These are phyloP conservation scores for Xylaria curta DNA, from an alignment of 495 filamentous ascomycete species.

Conservation along the genomic window DNA sequence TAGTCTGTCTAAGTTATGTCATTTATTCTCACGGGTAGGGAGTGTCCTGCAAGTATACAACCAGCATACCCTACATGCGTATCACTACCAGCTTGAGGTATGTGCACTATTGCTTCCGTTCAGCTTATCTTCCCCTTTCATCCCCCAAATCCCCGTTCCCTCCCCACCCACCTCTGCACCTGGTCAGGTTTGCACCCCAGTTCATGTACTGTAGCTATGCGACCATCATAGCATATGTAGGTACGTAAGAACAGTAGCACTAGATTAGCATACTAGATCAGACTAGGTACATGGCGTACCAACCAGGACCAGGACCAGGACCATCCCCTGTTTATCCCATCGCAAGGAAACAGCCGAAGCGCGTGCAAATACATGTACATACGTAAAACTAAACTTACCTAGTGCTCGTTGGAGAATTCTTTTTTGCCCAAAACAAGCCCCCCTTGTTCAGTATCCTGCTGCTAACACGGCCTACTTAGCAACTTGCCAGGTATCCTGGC, in stretches of 20 bases:
- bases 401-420: not conserved
- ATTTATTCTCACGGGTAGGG: not conserved
- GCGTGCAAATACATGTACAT: not conserved
- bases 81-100: not conserved
- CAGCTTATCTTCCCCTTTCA: slow-evolving; percentile 16
- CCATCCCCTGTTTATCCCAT: slow-evolving; percentile 9
- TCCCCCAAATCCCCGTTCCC: not conserved
- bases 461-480: not conserved
- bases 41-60: not conserved
- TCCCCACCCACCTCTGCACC: slow-evolving; percentile 15
- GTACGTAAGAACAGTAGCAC: not conserved
- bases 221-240: slow-evolving; percentile 7
- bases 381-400: not conserved
- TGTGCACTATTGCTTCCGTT: not conserved
- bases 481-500: not conserved
- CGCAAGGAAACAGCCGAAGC: slow-evolving; percentile 22
- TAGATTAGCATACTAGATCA: not conserved
- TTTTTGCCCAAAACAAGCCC: slow-evolving; percentile 19
- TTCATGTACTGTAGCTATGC: slow-evolving; percentile 16
- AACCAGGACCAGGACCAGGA: slow-evolving; percentile 10
- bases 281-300: not conserved
- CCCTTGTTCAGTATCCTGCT: slow-evolving; percentile 9
- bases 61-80: not conserved
- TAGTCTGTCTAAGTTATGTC: not conserved
- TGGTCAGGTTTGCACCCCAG: slow-evolving; percentile 27